These are phyloP conservation scores for Mortierella antarctica DNA, from an alignment of 192 early-diverging fungal species.

Conservation along the genomic window DNA sequence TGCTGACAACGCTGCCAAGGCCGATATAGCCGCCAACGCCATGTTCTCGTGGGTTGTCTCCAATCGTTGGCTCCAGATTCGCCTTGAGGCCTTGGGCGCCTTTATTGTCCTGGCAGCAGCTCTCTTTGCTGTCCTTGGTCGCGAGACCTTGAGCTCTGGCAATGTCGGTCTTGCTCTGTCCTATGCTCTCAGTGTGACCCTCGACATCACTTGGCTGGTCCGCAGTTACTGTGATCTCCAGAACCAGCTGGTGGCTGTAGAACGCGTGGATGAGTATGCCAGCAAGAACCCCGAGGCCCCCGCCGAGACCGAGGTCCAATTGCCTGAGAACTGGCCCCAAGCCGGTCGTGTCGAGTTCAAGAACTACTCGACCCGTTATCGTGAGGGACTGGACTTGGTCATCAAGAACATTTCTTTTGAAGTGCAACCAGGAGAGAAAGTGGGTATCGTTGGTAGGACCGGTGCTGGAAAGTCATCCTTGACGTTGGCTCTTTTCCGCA, in stretches of 20 bases:
- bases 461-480: conserved; percentile 63
- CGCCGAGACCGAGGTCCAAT: conserved; percentile 29
- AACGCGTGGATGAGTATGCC: conserved; percentile 83
- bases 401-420: conserved; percentile 66
- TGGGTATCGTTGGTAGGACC: conserved; percentile 57
- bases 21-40: conserved; percentile 63
- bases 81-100: conserved; percentile 87
- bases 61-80: conserved; percentile 79
- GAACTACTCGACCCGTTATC: conserved; percentile 52
- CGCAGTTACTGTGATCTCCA: conserved; percentile 60
- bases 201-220: conserved; percentile 77
- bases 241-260: conserved; percentile 82
- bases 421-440: conserved; percentile 47
- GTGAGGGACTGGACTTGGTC: conserved; percentile 46
- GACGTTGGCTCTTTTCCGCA: conserved; percentile 56
- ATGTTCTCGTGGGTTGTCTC: conserved; percentile 79
- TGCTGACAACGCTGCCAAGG: conserved; percentile 41
- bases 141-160: conserved; percentile 67
- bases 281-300: conserved; percentile 81
- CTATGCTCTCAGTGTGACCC: conserved; percentile 84
- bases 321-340: conserved; percentile 56
- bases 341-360: conserved; percentile 43
- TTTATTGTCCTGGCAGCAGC: conserved; percentile 81
- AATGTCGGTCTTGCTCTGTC: conserved; percentile 78
- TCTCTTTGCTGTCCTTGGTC: conserved; percentile 72